Percentiles rank a stretch among this genome's conserved stretches.
Evolutionary conservation across 768 basidiomycete genomes (phyloP).

Genomic region (Boletus speciosus): DNA sequence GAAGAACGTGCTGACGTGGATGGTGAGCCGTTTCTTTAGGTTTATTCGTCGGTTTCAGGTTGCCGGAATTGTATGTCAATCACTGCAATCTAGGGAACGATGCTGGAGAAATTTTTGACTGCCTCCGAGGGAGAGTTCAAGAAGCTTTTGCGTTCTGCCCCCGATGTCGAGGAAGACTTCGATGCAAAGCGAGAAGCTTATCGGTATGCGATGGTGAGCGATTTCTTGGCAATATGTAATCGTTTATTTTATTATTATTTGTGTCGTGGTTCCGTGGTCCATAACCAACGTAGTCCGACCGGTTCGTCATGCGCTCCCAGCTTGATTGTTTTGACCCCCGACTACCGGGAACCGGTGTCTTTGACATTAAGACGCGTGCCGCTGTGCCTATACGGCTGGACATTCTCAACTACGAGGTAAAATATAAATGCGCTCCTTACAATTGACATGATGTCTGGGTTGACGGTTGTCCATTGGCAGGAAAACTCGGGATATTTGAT

Average conservation of each 20-base stretch:
- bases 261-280: neutral
- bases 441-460: neutral
- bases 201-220: constrained; percentile 74
- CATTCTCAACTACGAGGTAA: constrained; percentile 73
- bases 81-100: constrained; percentile 59
- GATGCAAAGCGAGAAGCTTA: constrained; percentile 65
- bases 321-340: constrained; percentile 81
- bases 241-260: neutral
- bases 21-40: constrained; percentile 43
- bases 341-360: constrained; percentile 86
- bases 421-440: neutral
- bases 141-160: constrained; percentile 42
- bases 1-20: constrained; percentile 73
- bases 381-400: constrained; percentile 82
- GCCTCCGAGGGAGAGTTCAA: constrained; percentile 60
- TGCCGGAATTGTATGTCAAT: neutral
- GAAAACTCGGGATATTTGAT: constrained; percentile 82
- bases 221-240: neutral
- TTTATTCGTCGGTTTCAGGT: neutral
- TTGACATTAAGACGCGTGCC: constrained; percentile 95
- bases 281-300: constrained; percentile 30
- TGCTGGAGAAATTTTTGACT: constrained; percentile 88
- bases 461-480: constrained; percentile 31
- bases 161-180: constrained; percentile 25
- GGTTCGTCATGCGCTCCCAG: constrained; percentile 90